Base-by-base conservation (phyloP, 768 basidiomycete genomes). In the Termitomyces sp. region DNA sequence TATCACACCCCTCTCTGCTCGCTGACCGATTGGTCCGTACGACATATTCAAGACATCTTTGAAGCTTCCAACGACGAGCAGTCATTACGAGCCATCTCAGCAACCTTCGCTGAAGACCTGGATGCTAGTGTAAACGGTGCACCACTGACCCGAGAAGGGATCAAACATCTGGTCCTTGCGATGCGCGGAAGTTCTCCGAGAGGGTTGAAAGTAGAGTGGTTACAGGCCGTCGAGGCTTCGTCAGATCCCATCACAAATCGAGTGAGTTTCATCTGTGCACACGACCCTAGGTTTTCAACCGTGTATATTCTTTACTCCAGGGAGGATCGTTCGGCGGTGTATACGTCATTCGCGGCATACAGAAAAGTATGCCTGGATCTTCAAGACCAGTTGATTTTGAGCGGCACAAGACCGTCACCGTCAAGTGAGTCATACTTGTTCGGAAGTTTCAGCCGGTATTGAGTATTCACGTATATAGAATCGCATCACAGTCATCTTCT, bases 271-370 rank as follows among this genome's bases (percentile, higher is more conserved):
- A 30, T 45, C 33, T 49, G 28, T 56, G 24, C 16, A 8, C 42
- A 45, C 54, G 57, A 56, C 42, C 24, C 28, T 51, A 3, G 24
- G 30, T 50, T n/a, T 4, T 32, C 13, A 28, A 47, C 33, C 59
- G 20, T 40, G 28, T 45, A 5, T 7, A 38, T 33, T 53, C 6
- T 2, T 58, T 47, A 26, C 30, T 32, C 44, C 57, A 84, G 81
- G 70, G 72, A 58, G 82, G 82, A 33, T 69, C 73, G 12, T 77
- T 82, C 48, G 78, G 77, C 36, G 81, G 80, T 18, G 71, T 75
- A 53, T 84, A 84, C 66, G 63, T 77, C 49, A 80, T 83, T 60
- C 73, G 73, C 46, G 80, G 81, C n/a, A 73, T 83, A 28, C 72
- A 70, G 47, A 76, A 74, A 63, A 63, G 58, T 30, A 28, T 74